Evolutionary conservation across 75 land plant species (phyloP).

Genomic region (Pinus albicaulis): DNA sequence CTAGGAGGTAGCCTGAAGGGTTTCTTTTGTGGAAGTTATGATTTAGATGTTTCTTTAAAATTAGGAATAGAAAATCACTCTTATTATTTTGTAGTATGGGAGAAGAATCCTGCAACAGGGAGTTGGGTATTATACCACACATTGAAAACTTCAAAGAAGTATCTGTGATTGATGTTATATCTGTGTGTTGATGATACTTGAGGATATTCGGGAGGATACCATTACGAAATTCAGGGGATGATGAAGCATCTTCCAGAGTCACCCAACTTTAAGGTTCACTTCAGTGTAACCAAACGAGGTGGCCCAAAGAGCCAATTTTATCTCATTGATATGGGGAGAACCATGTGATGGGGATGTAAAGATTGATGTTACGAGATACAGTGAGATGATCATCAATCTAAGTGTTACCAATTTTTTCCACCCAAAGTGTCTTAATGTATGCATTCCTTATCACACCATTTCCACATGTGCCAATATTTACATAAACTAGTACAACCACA

Average conservation of each 20-base stretch:
- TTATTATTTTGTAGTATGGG: slow-evolving; percentile 48
- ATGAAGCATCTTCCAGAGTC: slow-evolving; percentile 70
- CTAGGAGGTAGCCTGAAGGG: no score
- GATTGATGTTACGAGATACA: slow-evolving; percentile 64
- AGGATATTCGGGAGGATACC: slow-evolving; percentile 49
- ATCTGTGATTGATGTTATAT: no score
- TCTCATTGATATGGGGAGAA: slow-evolving; percentile 62
- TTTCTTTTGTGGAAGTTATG: no score
- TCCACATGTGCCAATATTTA: slow-evolving; percentile 24
- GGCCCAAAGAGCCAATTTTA: slow-evolving; percentile 6
- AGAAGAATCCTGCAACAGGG: no score
- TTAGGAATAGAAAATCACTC: no score
- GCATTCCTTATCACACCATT: slow-evolving; percentile 61
- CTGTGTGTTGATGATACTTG: no score
- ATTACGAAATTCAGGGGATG: slow-evolving; percentile 87
- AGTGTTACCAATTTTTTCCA: slow-evolving; percentile 45
- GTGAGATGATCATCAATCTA: slow-evolving; percentile 76
- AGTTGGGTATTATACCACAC: no score
- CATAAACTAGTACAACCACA: no score
- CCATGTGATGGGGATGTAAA: slow-evolving; percentile 55
- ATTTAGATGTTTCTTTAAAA: no score
- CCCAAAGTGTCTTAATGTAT: slow-evolving; percentile 25
- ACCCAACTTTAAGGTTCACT: slow-evolving; percentile 48
- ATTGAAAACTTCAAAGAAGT: no score
- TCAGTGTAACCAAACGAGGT: slow-evolving; percentile 15